Evolutionary conservation across 2,329 filamentous ascomycete genomes (phyloP).

Genomic region (Delphinella strobiligena): DNA sequence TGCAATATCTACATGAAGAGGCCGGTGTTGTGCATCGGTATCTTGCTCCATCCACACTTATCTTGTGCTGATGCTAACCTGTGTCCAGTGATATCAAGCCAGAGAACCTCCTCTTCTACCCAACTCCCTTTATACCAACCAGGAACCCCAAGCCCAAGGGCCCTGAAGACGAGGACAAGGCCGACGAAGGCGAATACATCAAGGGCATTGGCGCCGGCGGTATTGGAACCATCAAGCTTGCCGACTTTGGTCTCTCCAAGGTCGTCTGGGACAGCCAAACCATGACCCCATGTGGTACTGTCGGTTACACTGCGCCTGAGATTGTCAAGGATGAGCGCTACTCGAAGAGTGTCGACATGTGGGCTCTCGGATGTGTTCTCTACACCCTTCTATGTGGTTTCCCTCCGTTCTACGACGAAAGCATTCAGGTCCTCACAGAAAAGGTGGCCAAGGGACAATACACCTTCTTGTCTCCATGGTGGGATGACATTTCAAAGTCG

Average conservation of each 20-base stretch:
- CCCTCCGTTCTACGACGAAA: constrained; percentile 97
- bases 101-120: constrained; percentile 90
- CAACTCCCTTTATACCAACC: constrained; percentile 67
- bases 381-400: constrained; percentile 97
- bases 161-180: constrained; percentile 92
- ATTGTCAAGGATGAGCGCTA: constrained; percentile 99
- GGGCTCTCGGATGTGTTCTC: constrained; percentile 90
- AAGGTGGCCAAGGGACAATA: constrained; percentile 96
- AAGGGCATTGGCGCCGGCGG: constrained; percentile 72
- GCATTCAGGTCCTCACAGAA: constrained; percentile 90
- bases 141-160: constrained; percentile 69
- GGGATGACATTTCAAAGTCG: constrained; percentile 94
- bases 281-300: constrained; percentile 98
- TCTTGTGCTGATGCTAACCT: constrained; percentile 22
- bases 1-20: constrained; percentile 89
- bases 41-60: constrained; percentile 20
- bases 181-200: constrained; percentile 88
- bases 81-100: constrained; percentile 82
- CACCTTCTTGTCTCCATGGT: constrained; percentile 97
- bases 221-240: constrained; percentile 92
- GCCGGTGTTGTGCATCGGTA: constrained; percentile 95
- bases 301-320: constrained; percentile 94
- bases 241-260: constrained; percentile 94
- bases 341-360: constrained; percentile 99
- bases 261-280: constrained; percentile 97